A percentile compares a stretch with the other conserved stretches of the same genome.
These are phyloP conservation scores for Phylloporus scabripes DNA, from an alignment of 768 basidiomycete genomes.

Conservation along the genomic window DNA sequence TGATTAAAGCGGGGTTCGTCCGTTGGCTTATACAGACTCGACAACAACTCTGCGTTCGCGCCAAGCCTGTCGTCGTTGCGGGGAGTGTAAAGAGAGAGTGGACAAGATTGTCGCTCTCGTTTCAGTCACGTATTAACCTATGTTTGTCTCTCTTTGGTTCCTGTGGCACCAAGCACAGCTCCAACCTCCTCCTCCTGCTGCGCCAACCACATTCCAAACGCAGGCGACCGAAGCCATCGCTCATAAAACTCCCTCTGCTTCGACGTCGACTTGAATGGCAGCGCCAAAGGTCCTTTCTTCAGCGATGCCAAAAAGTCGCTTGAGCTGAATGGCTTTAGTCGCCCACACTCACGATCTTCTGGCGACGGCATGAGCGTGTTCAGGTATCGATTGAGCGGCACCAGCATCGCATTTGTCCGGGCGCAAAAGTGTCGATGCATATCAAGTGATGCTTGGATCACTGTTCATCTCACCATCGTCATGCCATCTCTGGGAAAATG, in stretches of 20 bases:
- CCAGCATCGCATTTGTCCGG: conserved; percentile 79
- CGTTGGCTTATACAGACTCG: conserved; percentile 17
- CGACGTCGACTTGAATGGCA: conserved; percentile 67
- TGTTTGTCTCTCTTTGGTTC: conserved; percentile 24
- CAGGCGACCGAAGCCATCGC: conserved; percentile 67
- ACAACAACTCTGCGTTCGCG: too few species aligned
- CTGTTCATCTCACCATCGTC: conserved; percentile 31
- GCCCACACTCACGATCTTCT: conserved; percentile 33
- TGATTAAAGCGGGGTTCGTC: conserved; percentile 16
- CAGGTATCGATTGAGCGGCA: conserved; percentile 88
- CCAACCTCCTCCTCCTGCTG: conserved; percentile 69
- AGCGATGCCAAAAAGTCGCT: conserved; percentile 67
- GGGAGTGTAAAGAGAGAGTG: conserved; percentile 10
- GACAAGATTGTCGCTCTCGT: conserved; percentile 3
- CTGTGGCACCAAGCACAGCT: conserved; percentile 40
- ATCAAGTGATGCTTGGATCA: conserved; percentile 54
- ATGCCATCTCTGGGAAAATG: background rate
- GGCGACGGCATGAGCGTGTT: conserved; percentile 79
- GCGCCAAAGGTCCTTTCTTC: conserved; percentile 59
- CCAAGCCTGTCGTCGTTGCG: too few species aligned
- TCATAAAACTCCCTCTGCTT: conserved; percentile 73
- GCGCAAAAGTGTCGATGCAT: conserved; percentile 80
- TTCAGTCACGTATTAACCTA: conserved; percentile 13
- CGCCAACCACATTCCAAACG: conserved; percentile 77
- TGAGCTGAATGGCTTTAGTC: conserved; percentile 67